Evolutionary conservation across 148 eudicot species (phyloP), one percentile per base, ranked within the genome.

Genomic region (Vaccinium myrtillus): DNA sequence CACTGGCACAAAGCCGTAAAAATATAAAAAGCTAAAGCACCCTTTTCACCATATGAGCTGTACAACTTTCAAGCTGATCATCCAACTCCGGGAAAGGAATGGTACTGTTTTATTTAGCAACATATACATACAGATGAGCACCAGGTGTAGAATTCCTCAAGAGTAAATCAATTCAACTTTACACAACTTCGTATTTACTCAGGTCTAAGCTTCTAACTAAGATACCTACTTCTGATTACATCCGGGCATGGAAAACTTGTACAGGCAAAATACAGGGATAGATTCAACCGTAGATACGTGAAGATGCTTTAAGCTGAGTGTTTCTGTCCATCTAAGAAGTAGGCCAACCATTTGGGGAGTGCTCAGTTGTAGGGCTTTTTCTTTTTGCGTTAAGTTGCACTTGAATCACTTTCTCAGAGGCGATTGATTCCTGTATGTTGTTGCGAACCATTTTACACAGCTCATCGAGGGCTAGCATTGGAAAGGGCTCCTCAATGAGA

Each of bases 401-500:
- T 87, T 80, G 78, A 82, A 96, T 88, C 83, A 77, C 27, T 76
- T 88, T 87, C 78, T 96, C 94, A 13, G 86, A 88, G 27, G 87
- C 87, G 30, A 94, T 81, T 79, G 91, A 88, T 83, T 95, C 98
- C 56, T 86, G 89, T 36, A 96, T 88, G 82, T 90, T 93, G 89
- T 55, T 63, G 27, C 85, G 89, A 81, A 91, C 85, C 69, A 46
- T 81, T 74, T 86, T 86, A 89, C 98, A 96, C n/a, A 94, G 85
- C 78, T 94, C 97, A 75, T 96, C 99, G 55, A 96, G 95, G 59
- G 97, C 93, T 78, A 96, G 99, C 97, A 93, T 90, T 11, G 99
- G 93, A 87, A 96, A 96, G 13, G 99, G 97, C 89, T 96, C 99
- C 89, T 96, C 98, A 58, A 96, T 96, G 77, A 96, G 97, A 82